Evolutionary conservation across 345 rosid genomes (phyloP).

Genomic region (Trapa bicornis): DNA sequence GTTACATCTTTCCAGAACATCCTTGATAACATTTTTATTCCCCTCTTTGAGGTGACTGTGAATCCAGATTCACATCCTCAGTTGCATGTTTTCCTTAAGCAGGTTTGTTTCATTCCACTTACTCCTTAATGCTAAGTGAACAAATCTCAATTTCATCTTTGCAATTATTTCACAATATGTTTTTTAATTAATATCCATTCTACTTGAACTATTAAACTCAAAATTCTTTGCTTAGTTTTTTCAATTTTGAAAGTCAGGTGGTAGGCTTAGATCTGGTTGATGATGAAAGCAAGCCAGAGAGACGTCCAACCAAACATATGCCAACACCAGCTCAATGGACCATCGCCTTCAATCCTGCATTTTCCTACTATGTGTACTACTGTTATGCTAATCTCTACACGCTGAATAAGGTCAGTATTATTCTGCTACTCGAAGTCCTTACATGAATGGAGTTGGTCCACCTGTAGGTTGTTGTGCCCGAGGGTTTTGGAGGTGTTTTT

Average conservation of each 20-base stretch:
- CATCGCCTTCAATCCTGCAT: constrained; percentile 90
- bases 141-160: neutral
- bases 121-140: neutral
- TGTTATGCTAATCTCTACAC: constrained; percentile 93
- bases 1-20: constrained; percentile 98
- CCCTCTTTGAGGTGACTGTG: constrained; percentile 89
- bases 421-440: neutral
- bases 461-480: neutral
- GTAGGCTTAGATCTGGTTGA: constrained; percentile 98
- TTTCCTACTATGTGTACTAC: constrained; percentile 88
- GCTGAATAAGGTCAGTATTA: constrained; percentile 61
- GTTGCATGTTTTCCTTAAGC: constrained; percentile 88
- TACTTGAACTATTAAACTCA: neutral
- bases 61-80: constrained; percentile 99
- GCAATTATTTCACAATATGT: neutral
- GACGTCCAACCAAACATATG: constrained; percentile 99
- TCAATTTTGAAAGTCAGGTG: constrained; percentile 42
- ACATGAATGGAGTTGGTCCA: neutral
- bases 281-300: constrained; percentile 99
- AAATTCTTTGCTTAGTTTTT: neutral
- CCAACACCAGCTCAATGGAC: constrained; percentile 98
- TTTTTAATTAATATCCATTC: neutral
- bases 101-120: constrained; percentile 36
- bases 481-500: neutral
- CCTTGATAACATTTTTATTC: constrained; percentile 93